Base-by-base conservation (phyloP, 1,139 yeast genomes). In the Candida glucosophila region DNA sequence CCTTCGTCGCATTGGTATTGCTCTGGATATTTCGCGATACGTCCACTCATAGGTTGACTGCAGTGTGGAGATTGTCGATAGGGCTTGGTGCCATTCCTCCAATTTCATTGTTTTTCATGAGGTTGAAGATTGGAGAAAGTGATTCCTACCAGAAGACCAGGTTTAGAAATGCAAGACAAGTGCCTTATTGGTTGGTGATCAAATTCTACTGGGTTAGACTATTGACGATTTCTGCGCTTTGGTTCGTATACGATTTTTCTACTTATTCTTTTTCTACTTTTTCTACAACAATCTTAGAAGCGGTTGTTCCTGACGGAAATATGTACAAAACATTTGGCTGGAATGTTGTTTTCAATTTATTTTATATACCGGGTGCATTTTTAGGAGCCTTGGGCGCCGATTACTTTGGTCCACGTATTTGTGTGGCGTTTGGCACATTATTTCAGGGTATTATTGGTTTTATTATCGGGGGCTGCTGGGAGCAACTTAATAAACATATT, bases 61-160 rank as follows among this genome's bases (percentile, higher is more conserved):
- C 83, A 3, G 85, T 88, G 21, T 88, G 97, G 97, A 76, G 97
- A 61, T 57, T 86, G 29, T 75, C 94, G n/a, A 62, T 88, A 24
- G 96, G 93, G 21, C 57, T 88, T 17, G 97, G 97, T 49, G 94
- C 86, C n/a, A 69, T 88, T 31, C 88, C 92, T 22, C 97, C 96
- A 25, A 43, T 81, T 29, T 61, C 81, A 3, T 66, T 88, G 39
- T 80, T 88, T 45, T 70, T 77, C 48, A 52, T 85, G 52, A 80
- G 97, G 56, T 43, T 81, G 46, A 77, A 69, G 49, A 78, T 80
- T 62, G 58, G 68, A 37, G 93, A 86, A 52, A 74, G 82, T 33
- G 75, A 72, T 19, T 67, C 77, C 30, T 88, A 78, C 60, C 53
- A 67, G 40, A 77, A 81, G 49, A 62, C 77, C 43, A 73, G 76